Conservation (phyloP, 2,329 filamentous ascomycete genomes). For the Curvularia sp. region DNA sequence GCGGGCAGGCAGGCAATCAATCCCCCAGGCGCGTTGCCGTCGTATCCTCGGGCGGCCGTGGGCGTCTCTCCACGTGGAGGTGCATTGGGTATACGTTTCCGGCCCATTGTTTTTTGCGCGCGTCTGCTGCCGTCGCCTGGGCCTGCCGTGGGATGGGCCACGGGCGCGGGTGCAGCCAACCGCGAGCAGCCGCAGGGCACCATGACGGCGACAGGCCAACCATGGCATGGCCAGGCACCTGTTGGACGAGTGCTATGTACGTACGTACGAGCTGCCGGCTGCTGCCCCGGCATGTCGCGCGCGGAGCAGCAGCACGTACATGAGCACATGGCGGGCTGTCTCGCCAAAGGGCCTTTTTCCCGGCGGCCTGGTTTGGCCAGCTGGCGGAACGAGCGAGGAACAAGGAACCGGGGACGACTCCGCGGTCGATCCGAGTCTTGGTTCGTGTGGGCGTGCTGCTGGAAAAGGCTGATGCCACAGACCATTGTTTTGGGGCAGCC, state of each 20-base stretch:
- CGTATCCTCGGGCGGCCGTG: constrained; percentile 20
- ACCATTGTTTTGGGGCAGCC: constrained; percentile 36
- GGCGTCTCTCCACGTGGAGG: constrained; percentile 46
- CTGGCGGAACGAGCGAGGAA: constrained; percentile 24
- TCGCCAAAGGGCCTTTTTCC: constrained; percentile 23
- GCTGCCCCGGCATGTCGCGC: not conserved
- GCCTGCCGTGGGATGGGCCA: constrained; percentile 1
- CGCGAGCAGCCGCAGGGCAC: constrained; percentile 6
- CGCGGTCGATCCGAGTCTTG: constrained; percentile 35
- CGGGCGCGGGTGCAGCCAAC: constrained; percentile 1
- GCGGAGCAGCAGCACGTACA: no score
- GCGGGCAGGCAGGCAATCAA: no score
- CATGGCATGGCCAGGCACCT: no score
- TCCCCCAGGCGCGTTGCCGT: constrained; percentile 24
- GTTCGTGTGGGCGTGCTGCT: constrained; percentile 30
- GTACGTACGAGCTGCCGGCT: not conserved
- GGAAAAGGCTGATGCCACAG: constrained; percentile 29
- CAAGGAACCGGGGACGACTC: constrained; percentile 38
- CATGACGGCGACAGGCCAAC: not conserved
- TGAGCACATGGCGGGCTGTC: not conserved
- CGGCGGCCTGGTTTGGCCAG: constrained; percentile 40
- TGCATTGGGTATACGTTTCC: constrained; percentile 22
- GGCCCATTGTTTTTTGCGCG: constrained; percentile 26
- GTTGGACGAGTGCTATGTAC: no score
- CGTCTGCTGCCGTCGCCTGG: constrained; percentile 26